phyloP scores from a whole-genome alignment of 345 rosid genomes.

The Theobroma cacao region DNA sequence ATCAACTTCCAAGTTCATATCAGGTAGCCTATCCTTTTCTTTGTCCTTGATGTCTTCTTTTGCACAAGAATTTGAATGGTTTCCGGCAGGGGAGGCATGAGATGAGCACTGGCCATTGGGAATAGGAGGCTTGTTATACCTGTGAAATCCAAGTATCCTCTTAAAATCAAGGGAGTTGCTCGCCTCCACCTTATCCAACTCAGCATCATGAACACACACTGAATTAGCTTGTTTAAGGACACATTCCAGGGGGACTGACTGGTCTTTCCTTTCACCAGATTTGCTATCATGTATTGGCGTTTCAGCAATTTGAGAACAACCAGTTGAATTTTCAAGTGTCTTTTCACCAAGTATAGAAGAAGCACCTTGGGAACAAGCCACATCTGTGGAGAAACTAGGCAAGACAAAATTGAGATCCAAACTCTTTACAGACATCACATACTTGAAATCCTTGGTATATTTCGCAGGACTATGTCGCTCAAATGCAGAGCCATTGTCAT shows the following conservation, averaged over 20 bases:
- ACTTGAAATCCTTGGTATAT: constrained; percentile 1
- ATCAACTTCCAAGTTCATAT: constrained; percentile 19
- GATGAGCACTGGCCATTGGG: constrained; percentile 10
- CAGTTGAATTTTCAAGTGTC: constrained; percentile 9
- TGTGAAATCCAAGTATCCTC: not conserved
- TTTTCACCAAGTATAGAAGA: constrained; percentile 13
- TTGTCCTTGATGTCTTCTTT: not conserved
- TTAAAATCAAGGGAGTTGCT: not conserved
- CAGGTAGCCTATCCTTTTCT: constrained; percentile 1
- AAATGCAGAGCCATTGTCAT: not conserved
- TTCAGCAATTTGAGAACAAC: not conserved
- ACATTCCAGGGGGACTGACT: not conserved
- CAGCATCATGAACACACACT: not conserved
- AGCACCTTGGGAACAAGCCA: constrained; percentile 4
- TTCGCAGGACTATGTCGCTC: not conserved
- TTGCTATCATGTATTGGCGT: not conserved
- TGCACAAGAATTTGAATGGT: constrained; percentile 2
- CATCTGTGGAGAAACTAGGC: constrained; percentile 16
- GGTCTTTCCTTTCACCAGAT: constrained; percentile 3
- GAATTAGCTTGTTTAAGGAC: constrained; percentile 5
- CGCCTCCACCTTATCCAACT: constrained; percentile 1
- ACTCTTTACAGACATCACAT: constrained; percentile 5
- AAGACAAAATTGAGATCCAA: constrained; percentile 14
- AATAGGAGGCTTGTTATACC: not conserved
- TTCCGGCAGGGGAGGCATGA: not conserved